phyloP scores from a whole-genome alignment of 331 rosid species.

The Quercus phellos region DNA sequence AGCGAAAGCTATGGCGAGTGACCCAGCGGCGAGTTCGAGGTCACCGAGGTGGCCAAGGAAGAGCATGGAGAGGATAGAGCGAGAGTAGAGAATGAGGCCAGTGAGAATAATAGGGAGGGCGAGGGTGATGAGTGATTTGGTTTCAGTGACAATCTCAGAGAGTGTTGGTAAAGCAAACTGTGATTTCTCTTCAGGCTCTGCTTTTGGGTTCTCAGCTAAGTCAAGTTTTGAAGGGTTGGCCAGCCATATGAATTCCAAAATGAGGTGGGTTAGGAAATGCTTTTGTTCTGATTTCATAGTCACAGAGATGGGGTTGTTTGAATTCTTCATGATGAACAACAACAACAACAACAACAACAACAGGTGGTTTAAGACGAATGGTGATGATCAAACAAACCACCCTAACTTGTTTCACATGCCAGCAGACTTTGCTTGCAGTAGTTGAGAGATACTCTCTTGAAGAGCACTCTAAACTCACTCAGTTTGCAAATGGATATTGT shows the following conservation, averaged over 20 bases:
- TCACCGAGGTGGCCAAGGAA: constrained; percentile 76
- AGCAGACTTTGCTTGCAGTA: not conserved
- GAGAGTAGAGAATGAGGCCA: constrained; percentile 69
- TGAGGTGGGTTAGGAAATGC: constrained; percentile 2
- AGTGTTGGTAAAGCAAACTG: not conserved
- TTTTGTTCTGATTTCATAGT: constrained; percentile 14
- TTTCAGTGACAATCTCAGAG: constrained; percentile 33
- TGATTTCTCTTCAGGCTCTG: constrained; percentile 13
- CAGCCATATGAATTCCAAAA: constrained; percentile 5
- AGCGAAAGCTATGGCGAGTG: constrained; percentile 80
- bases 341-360: no score
- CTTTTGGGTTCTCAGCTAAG: not conserved
- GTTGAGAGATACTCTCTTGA: constrained; percentile 33
- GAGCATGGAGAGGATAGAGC: constrained; percentile 75
- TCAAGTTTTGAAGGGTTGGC: not conserved
- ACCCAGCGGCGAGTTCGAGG: constrained; percentile 66
- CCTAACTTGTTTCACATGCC: not conserved
- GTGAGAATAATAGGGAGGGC: constrained; percentile 67
- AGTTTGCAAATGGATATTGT: no score
- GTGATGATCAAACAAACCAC: not conserved
- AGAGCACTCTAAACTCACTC: constrained; percentile 35
- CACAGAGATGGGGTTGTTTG: constrained; percentile 13
- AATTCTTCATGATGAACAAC: constrained; percentile 31
- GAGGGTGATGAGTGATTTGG: constrained; percentile 43
- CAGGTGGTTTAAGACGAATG: not conserved